Percentiles rank a stretch among this genome's conserved stretches.
These are phyloP conservation scores for Lichtheimia hyalospora DNA, from an alignment of 371 early-diverging fungal species.

Conservation along the genomic window DNA sequence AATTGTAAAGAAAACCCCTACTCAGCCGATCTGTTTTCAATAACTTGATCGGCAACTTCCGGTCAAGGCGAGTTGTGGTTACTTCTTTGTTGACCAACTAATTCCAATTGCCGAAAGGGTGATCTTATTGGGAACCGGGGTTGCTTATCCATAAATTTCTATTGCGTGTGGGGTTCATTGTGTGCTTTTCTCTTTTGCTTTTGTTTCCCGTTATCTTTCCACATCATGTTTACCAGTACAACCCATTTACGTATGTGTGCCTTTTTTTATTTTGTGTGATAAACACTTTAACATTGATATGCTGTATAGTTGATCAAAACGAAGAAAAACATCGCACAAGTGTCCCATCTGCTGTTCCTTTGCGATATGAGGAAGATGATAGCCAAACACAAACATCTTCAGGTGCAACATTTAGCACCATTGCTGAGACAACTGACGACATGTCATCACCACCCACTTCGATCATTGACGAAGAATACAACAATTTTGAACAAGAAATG, in stretches of 20 bases:
- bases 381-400: conserved; percentile 22
- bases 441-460: background rate
- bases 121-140: background rate
- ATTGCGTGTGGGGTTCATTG: background rate
- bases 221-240: background rate
- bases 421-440: conserved; percentile 6
- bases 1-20: background rate
- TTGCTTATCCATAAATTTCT: conserved; percentile 1
- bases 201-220: conserved; percentile 2
- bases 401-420: conserved; percentile 11
- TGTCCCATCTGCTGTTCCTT: conserved; percentile 8
- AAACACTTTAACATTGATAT: background rate
- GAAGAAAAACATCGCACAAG: conserved; percentile 2
- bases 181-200: background rate
- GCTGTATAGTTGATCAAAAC: background rate
- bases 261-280: background rate
- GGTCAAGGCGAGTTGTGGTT: background rate
- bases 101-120: too few relatives aligned
- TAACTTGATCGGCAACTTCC: background rate
- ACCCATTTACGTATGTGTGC: conserved; percentile 1
- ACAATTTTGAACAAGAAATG: conserved; percentile 10
- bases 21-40: conserved; percentile 7
- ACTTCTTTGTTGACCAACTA: too few relatives aligned
- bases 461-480: background rate
- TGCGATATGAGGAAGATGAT: conserved; percentile 28